Evolutionary conservation across 306 rosid genomes (phyloP).

Genomic region (Trifolium pratense): DNA sequence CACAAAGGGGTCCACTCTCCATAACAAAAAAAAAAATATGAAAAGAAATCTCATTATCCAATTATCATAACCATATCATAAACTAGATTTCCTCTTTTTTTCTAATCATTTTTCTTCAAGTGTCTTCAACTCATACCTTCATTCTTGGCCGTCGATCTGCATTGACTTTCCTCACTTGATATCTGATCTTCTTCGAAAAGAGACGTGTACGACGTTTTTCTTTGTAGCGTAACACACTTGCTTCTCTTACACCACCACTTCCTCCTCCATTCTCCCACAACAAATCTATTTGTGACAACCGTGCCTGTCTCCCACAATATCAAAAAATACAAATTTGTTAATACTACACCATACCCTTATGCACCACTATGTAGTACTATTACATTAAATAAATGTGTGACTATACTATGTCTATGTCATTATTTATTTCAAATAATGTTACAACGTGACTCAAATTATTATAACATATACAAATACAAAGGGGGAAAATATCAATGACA

Average conservation of each 20-base stretch:
- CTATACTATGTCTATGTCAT: background rate
- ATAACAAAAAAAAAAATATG: slow-evolving; percentile 39
- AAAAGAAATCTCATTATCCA: slow-evolving; percentile 33
- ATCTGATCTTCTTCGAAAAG: slow-evolving; percentile 82
- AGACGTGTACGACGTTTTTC: slow-evolving; percentile 84
- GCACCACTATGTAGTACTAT: background rate
- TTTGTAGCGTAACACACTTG: slow-evolving; percentile 75
- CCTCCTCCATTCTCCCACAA: slow-evolving; percentile 61
- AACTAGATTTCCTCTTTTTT: slow-evolving; percentile 26
- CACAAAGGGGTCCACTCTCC: slow-evolving; percentile 45
- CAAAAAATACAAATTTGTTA: background rate
- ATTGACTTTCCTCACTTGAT: slow-evolving; percentile 84
- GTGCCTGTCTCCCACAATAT: slow-evolving; percentile 57
- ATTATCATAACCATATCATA: slow-evolving; percentile 38
- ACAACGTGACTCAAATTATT: background rate
- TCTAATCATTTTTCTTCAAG: slow-evolving; percentile 17
- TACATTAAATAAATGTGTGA: background rate
- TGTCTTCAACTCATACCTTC: slow-evolving; percentile 65
- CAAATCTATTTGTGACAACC: slow-evolving; percentile 69
- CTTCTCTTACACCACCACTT: slow-evolving; percentile 62
- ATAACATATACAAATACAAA: background rate
- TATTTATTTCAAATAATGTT: slow-evolving; percentile 16
- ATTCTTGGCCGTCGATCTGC: slow-evolving; percentile 91
- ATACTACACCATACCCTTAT: slow-evolving; percentile 23
- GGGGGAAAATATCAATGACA: background rate